These are phyloP conservation scores for Candida tibetensis DNA, from an alignment of 805 yeast species.

Conservation along the genomic window DNA sequence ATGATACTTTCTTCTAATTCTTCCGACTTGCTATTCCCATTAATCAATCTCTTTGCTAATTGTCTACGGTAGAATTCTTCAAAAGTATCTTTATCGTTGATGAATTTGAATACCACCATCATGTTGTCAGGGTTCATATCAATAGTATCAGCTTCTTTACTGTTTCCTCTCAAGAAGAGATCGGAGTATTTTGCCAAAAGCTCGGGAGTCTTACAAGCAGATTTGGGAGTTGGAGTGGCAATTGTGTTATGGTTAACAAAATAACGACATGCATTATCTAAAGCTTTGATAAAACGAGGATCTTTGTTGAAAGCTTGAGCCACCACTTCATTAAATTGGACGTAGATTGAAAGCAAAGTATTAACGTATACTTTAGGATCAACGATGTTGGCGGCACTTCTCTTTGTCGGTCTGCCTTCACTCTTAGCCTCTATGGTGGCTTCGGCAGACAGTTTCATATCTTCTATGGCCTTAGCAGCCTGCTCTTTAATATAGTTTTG, in stretches of 20 bases:
- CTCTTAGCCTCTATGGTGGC: constrained; percentile 9
- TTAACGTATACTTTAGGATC: constrained; percentile 81
- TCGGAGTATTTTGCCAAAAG: constrained; percentile 87
- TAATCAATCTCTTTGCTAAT: constrained; percentile 84
- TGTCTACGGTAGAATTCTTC: constrained; percentile 89
- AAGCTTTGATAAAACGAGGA: constrained; percentile 76
- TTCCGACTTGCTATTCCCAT: constrained; percentile 80
- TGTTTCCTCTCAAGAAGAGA: constrained; percentile 71
- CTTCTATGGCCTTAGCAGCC: constrained; percentile 52
- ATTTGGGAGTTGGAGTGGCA: constrained; percentile 63
- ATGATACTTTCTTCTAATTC: constrained; percentile 83
- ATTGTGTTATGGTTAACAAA: constrained; percentile 81
- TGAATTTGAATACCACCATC: constrained; percentile 80
- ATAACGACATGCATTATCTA: constrained; percentile 83
- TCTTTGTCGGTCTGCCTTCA: constrained; percentile 17
- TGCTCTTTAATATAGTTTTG: constrained; percentile 64
- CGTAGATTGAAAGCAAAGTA: constrained; percentile 67
- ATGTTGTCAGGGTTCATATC: constrained; percentile 82
- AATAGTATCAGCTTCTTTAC: constrained; percentile 60
- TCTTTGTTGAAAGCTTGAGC: constrained; percentile 65
- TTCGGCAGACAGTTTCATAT: constrained; percentile 24
- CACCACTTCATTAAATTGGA: constrained; percentile 64
- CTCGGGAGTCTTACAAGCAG: constrained; percentile 84
- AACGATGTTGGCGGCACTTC: constrained; percentile 28
- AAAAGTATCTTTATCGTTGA: constrained; percentile 93